These are phyloP conservation scores for Zhuliangozyma blackwelliae DNA, from an alignment of 1,139 yeast genomes.

Conservation along the genomic window DNA sequence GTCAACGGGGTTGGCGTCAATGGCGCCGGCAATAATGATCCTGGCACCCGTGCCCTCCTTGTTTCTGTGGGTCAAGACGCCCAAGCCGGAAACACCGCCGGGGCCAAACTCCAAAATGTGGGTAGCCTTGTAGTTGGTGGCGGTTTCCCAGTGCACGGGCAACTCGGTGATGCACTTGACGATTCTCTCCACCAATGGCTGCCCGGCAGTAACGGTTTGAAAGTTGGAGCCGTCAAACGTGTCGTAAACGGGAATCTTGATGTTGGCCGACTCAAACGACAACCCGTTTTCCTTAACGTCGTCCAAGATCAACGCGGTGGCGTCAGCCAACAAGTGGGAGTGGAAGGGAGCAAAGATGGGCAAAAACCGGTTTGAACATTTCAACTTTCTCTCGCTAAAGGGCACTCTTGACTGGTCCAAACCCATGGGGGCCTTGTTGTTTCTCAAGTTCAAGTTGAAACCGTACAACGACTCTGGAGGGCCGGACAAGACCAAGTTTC, in stretches of 20 bases:
- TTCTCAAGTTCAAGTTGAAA: slow-evolving; percentile 84
- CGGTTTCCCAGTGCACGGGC: slow-evolving; percentile 92
- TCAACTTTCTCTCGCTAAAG: slow-evolving; percentile 84
- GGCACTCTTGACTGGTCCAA: slow-evolving; percentile 95
- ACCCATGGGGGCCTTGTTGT: slow-evolving; percentile 92
- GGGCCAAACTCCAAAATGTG: slow-evolving; percentile 97
- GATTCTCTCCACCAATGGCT: slow-evolving; percentile 55
- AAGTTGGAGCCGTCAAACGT: slow-evolving; percentile 83
- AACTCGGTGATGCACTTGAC: slow-evolving; percentile 79
- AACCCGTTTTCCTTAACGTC: slow-evolving; percentile 59
- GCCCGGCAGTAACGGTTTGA: slow-evolving; percentile 39
- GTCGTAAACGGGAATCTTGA: slow-evolving; percentile 86
- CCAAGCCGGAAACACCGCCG: slow-evolving; percentile 96
- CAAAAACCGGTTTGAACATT: slow-evolving; percentile 87
- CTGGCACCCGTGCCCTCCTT: slow-evolving; percentile 99
- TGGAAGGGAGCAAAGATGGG: slow-evolving; percentile 98
- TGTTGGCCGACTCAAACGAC: slow-evolving; percentile 49
- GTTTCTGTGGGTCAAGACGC: slow-evolving; percentile 92
- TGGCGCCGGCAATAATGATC: slow-evolving; percentile 86
- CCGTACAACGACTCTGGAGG: slow-evolving; percentile 99
- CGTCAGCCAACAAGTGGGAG: slow-evolving; percentile 74
- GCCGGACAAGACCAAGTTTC: slow-evolving; percentile 93
- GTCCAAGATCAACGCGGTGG: slow-evolving; percentile 59
- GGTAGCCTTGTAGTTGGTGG: slow-evolving; percentile 67
- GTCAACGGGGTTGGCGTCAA: slow-evolving; percentile 58